A percentile compares a stretch with the other conserved stretches of the same genome.
phyloP scores from a whole-genome alignment of 2,329 filamentous ascomycete species.

The Fusarium palustre region DNA sequence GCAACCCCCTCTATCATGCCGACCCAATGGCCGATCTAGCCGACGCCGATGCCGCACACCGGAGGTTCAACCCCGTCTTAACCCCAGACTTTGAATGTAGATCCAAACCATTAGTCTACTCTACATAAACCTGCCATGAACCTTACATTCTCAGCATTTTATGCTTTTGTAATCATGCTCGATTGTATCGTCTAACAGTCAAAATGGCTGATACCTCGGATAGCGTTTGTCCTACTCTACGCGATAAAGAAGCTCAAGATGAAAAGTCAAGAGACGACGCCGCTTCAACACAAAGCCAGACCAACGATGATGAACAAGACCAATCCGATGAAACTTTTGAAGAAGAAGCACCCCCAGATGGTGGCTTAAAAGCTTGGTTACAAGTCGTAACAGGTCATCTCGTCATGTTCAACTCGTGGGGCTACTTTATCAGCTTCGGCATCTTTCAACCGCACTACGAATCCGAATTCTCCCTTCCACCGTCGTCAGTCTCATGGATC shows the following conservation, averaged over 20 bases:
- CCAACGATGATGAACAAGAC: slow-evolving; percentile 9
- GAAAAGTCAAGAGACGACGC: slow-evolving; percentile 28
- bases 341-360: slow-evolving; percentile 50
- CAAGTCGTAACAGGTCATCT: slow-evolving; percentile 55
- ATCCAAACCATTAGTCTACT: not conserved
- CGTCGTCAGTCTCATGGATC: slow-evolving; percentile 61
- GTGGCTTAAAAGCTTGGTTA: slow-evolving; percentile 53
- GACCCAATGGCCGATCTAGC: slow-evolving; percentile 6
- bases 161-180: not conserved
- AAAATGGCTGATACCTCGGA: slow-evolving; percentile 13
- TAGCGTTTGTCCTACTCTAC: slow-evolving; percentile 24
- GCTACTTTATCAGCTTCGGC: slow-evolving; percentile 55
- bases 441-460: slow-evolving; percentile 57
- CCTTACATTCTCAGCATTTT: not conserved
- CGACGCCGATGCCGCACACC: slow-evolving; percentile 1
- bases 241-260: not conserved
- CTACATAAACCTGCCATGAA: slow-evolving; percentile 7
- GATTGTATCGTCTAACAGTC: fast-evolving
- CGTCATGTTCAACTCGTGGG: slow-evolving; percentile 55
- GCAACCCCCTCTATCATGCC: not conserved
- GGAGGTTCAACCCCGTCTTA: slow-evolving; percentile 30
- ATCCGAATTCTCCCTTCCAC: slow-evolving; percentile 46
- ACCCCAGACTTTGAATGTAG: not conserved
- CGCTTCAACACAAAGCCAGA: slow-evolving; percentile 12
- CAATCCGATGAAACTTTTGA: not conserved